Evolutionary conservation across 768 basidiomycete genomes (phyloP), one percentile per base, ranked within the genome.

Genomic region (Suillus sp.): DNA sequence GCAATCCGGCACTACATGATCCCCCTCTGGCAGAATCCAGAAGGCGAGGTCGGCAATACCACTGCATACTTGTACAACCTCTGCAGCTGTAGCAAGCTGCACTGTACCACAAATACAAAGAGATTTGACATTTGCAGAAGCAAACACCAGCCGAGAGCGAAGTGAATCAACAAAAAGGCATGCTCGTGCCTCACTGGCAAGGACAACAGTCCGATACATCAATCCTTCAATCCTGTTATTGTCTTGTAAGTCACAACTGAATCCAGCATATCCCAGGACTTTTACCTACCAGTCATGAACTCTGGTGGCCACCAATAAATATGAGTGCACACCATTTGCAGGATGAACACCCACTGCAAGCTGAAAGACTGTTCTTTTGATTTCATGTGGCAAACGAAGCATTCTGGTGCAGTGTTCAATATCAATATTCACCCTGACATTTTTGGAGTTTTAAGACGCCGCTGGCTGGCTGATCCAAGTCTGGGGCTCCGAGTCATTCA

Each of bases 11-110:
- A 13, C 35, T 4, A 10, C 11, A 35, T 16, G 32, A 22, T 47
- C 45, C 45, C 45, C n/a, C n/a, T 47, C n/a, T 22, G 57, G 57
- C n/a, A 27, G n/a, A 38, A 16, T 58, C 37, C 57, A 58, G 57
- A 58, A 37, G n/a, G 57, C 57, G 11, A 58, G 57, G 14, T 25
- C 11, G 7, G 4, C 6, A 22, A 58, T 13, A 25, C 57, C 57
- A 7, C 42, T 32, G 20, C 57, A 58, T 5, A 58, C n/a, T n/a
- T 38, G 37, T n/a, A 58, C 5, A 5, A 58, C 14, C 42, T 58
- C 57, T 16, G 37, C 27, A 6, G 37, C 35, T 0, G 57, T 58
- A 13, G 30, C 8, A 14, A 38, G 25, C 22, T 42, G 25, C 13
- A 58, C 57, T 25, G 16, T 38, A 38, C 37, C 32, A 11, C n/a